Percentiles rank a stretch among this genome's conserved stretches.
phyloP scores from a whole-genome alignment of 306 rosid genomes.

The Morella rubra region DNA sequence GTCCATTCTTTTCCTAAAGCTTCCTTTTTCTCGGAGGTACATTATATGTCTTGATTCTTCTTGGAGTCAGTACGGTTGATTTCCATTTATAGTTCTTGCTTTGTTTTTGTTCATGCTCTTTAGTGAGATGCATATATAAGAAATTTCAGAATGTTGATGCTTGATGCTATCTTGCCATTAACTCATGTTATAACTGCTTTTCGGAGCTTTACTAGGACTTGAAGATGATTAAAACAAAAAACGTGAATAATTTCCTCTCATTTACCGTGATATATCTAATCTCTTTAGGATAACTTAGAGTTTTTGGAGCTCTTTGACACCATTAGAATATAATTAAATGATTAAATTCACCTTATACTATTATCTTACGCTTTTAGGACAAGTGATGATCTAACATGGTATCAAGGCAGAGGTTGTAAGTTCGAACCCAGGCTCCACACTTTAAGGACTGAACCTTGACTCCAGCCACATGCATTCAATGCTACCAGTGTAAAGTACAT shows the following conservation, averaged over 20 bases:
- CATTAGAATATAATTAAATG: no score
- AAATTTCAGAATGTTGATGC: not conserved
- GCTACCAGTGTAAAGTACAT: no score
- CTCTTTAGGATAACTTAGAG: not conserved
- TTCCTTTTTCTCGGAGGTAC: conserved; percentile 86
- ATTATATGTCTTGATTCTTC: conserved; percentile 7
- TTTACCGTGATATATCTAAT: not conserved
- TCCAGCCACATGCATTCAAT: no score
- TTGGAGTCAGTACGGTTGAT: not conserved
- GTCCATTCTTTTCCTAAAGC: conserved; percentile 73
- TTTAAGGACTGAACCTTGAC: no score
- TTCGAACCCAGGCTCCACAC: no score
- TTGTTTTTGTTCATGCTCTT: not conserved
- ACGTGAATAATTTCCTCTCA: not conserved
- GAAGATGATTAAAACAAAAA: not conserved
- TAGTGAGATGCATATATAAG: not conserved
- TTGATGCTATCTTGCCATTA: not conserved
- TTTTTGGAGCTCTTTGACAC: not conserved
- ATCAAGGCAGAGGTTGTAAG: no score
- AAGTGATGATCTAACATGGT: no score
- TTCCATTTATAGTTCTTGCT: not conserved
- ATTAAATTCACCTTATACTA: no score
- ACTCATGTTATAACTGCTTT: not conserved
- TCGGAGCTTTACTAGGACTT: not conserved
- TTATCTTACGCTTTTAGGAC: no score